Evolutionary conservation across 306 rosid species (phyloP).

Genomic region (Cicer cuneatum): DNA sequence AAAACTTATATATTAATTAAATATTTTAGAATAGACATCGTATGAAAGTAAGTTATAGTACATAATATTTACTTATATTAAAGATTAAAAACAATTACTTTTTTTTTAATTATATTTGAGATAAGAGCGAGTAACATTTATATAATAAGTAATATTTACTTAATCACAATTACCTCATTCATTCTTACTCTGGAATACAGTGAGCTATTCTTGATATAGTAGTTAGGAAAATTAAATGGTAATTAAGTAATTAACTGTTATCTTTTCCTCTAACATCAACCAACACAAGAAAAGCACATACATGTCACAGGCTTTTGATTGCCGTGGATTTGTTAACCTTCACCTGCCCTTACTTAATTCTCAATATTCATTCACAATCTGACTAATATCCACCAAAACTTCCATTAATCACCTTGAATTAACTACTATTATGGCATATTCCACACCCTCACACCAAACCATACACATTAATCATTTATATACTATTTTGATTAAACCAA

Average conservation of each 20-base stretch:
- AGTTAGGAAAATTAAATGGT: slow-evolving; percentile 25
- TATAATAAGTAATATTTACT: too few species aligned
- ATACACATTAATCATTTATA: slow-evolving; percentile 34
- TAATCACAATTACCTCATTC: background rate
- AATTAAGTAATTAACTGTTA: background rate
- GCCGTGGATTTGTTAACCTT: slow-evolving; percentile 45
- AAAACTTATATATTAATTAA: too few species aligned
- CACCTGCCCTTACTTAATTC: slow-evolving; percentile 62
- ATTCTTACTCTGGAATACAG: slow-evolving; percentile 30
- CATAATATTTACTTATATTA: too few species aligned
- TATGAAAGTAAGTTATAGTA: too few species aligned
- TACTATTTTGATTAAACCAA: slow-evolving; percentile 25
- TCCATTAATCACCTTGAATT: slow-evolving; percentile 43
- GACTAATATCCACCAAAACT: slow-evolving; percentile 51
- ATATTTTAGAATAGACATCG: too few species aligned
- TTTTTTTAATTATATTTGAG: too few species aligned
- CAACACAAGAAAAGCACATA: slow-evolving; percentile 26
- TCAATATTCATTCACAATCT: slow-evolving; percentile 48
- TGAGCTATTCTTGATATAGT: slow-evolving; percentile 38
- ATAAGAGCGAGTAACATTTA: too few species aligned
- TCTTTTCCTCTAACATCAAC: slow-evolving; percentile 31
- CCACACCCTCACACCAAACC: slow-evolving; percentile 53
- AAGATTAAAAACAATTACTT: too few species aligned
- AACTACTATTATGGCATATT: slow-evolving; percentile 30
- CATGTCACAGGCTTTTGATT: slow-evolving; percentile 44